phyloP scores from a whole-genome alignment of 805 yeast genomes.

The Candida boleticola region DNA sequence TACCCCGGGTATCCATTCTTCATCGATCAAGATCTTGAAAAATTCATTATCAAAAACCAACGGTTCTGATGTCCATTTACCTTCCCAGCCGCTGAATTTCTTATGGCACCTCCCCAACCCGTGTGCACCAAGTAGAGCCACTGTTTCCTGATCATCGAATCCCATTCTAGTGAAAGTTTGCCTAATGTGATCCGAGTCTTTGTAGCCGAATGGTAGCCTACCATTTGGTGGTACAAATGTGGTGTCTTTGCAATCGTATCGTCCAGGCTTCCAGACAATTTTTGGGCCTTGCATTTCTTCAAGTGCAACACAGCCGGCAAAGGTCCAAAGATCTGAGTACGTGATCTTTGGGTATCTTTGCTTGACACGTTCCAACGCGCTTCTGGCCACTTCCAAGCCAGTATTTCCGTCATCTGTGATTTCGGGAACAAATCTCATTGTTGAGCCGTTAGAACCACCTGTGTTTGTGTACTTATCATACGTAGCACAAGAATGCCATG shows the following conservation, averaged over 20 bases:
- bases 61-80: slow-evolving; percentile 87
- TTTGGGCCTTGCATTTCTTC: slow-evolving; percentile 66
- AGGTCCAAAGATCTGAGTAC: slow-evolving; percentile 69
- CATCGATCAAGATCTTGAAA: slow-evolving; percentile 38
- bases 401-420: slow-evolving; percentile 51
- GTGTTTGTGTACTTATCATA: slow-evolving; percentile 52
- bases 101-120: slow-evolving; percentile 75
- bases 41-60: slow-evolving; percentile 74
- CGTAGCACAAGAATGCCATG: slow-evolving; percentile 90
- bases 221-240: slow-evolving; percentile 44
- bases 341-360: slow-evolving; percentile 58
- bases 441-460: slow-evolving; percentile 72
- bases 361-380: slow-evolving; percentile 54
- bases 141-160: slow-evolving; percentile 68
- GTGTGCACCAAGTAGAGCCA: slow-evolving; percentile 73
- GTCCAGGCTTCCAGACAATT: slow-evolving; percentile 56
- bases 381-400: slow-evolving; percentile 53
- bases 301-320: slow-evolving; percentile 65
- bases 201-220: slow-evolving; percentile 50
- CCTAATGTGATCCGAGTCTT: slow-evolving; percentile 45
- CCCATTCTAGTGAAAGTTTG: slow-evolving; percentile 50
- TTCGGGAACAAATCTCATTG: slow-evolving; percentile 43
- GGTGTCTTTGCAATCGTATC: slow-evolving; percentile 32
- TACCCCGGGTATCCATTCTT: slow-evolving; percentile 48
- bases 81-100: slow-evolving; percentile 73